Percentiles rank a stretch among this genome's conserved stretches.
Evolutionary conservation across 192 early-diverging fungal genomes (phyloP).

Genomic region (Coemansia sp.): DNA sequence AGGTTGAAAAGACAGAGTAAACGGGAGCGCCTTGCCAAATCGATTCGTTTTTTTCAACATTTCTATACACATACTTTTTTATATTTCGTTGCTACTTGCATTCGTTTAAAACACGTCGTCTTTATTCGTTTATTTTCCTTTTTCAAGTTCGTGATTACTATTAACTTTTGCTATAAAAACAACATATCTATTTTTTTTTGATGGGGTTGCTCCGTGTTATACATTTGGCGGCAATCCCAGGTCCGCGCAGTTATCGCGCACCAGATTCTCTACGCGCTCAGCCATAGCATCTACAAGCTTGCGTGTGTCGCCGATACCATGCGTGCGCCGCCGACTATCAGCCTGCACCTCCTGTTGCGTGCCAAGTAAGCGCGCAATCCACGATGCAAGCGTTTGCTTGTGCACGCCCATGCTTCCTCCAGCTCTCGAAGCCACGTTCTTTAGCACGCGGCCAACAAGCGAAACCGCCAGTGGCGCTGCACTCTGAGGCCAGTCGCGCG

Average conservation of each 20-base stretch:
- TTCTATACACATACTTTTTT: background rate
- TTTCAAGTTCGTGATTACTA: background rate
- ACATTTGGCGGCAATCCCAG: constrained; percentile 15
- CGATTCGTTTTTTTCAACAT: background rate
- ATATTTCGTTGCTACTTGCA: constrained; percentile 1
- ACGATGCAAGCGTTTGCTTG: constrained; percentile 23
- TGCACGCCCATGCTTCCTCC: background rate
- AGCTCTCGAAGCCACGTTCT: background rate
- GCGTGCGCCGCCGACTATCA: background rate
- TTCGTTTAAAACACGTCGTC: background rate
- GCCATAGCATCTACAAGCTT: constrained; percentile 30
- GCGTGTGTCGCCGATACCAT: constrained; percentile 18
- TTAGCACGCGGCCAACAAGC: constrained; percentile 30
- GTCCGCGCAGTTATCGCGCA: constrained; percentile 27
- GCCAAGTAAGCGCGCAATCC: constrained; percentile 25
- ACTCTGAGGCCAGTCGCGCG: background rate
- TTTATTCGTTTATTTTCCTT: background rate
- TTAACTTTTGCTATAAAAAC: background rate
- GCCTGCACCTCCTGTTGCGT: constrained; percentile 18
- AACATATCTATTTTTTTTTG: background rate
- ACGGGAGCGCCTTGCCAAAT: no score
- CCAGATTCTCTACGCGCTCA: constrained; percentile 27
- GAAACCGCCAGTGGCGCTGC: constrained; percentile 17
- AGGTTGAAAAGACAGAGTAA: constrained; percentile 33
- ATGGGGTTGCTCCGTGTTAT: background rate